These are phyloP conservation scores for Albifimbria verrucaria DNA, from an alignment of 2,329 filamentous ascomycete species.

Conservation along the genomic window DNA sequence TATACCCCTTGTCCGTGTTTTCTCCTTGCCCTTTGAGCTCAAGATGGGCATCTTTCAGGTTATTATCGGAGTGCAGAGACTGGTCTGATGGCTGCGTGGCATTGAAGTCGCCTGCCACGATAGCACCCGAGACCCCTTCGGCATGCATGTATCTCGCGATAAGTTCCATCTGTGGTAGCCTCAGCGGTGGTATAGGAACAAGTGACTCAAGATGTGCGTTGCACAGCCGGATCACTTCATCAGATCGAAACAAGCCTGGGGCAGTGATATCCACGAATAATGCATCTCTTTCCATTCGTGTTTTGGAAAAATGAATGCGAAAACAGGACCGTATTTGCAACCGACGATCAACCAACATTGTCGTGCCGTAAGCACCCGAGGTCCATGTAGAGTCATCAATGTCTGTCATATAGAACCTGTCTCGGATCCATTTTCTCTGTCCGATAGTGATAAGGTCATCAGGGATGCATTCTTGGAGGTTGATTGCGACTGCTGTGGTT, in stretches of 20 bases:
- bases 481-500: slow-evolving; percentile 35
- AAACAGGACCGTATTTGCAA: slow-evolving; percentile 43
- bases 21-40: slow-evolving; percentile 47
- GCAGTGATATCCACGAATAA: slow-evolving; percentile 48
- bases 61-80: slow-evolving; percentile 43
- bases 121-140: slow-evolving; percentile 31
- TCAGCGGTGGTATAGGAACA: slow-evolving; percentile 41
- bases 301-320: slow-evolving; percentile 46
- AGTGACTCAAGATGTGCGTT: slow-evolving; percentile 58
- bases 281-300: slow-evolving; percentile 49
- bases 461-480: slow-evolving; percentile 49
- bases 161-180: slow-evolving; percentile 44
- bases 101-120: slow-evolving; percentile 55
- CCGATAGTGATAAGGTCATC: slow-evolving; percentile 43
- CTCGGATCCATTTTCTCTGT: slow-evolving; percentile 41
- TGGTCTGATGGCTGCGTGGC: slow-evolving; percentile 53
- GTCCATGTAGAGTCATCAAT: slow-evolving; percentile 40
- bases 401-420: slow-evolving; percentile 47
- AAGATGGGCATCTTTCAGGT: slow-evolving; percentile 50
- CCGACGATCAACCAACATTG: slow-evolving; percentile 46
- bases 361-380: slow-evolving; percentile 46
- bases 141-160: slow-evolving; percentile 40
- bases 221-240: slow-evolving; percentile 42
- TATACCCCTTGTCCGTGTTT: slow-evolving; percentile 49
- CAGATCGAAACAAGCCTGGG: slow-evolving; percentile 13